A percentile compares a stretch with the other conserved stretches of the same genome.
These are phyloP conservation scores for Clavispora santaluciae DNA, from an alignment of 805 yeast species.

Conservation along the genomic window DNA sequence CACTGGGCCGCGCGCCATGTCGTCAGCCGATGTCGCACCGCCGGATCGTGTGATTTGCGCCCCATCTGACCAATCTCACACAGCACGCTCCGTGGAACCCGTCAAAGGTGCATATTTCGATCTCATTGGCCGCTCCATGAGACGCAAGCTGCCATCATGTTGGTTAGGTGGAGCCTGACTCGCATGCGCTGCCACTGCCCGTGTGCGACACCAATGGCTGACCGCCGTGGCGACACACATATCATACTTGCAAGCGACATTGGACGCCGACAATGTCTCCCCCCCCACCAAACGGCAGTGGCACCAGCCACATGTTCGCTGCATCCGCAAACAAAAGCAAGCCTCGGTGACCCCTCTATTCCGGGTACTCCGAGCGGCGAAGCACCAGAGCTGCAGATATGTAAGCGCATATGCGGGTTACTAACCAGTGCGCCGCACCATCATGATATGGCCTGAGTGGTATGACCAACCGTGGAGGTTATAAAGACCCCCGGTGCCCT, in stretches of 20 bases:
- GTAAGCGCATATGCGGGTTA: neutral
- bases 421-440: neutral
- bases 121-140: neutral
- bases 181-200: too few relatives aligned
- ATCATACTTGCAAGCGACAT: too few relatives aligned
- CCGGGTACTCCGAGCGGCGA: neutral
- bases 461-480: neutral
- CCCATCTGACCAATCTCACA: neutral
- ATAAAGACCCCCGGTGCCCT: neutral
- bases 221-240: too few relatives aligned
- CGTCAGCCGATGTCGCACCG: neutral
- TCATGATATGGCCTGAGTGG: neutral
- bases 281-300: too few relatives aligned
- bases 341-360: too few relatives aligned
- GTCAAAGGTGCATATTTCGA: neutral
- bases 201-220: too few relatives aligned
- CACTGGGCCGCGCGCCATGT: neutral
- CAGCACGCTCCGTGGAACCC: neutral
- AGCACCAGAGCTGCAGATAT: neutral
- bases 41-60: neutral
- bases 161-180: too few relatives aligned
- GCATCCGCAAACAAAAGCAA: too few relatives aligned
- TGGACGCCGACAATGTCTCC: too few relatives aligned
- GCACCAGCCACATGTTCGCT: too few relatives aligned
- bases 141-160: neutral